phyloP scores from a whole-genome alignment of 176 grass and related monocot species.

The Lolium perenne region DNA sequence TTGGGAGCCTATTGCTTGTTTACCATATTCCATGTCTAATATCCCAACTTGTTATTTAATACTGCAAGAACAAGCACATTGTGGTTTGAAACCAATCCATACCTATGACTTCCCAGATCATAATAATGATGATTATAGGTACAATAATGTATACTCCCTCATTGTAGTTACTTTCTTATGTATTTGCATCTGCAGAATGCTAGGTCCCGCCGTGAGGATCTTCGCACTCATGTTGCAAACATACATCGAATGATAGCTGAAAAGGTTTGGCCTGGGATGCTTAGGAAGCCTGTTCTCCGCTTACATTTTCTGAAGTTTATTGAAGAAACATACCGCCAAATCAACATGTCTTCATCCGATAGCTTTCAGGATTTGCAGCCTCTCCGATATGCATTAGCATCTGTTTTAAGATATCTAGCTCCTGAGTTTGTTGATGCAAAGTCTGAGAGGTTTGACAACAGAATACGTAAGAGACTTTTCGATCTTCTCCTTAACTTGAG shows the following conservation, averaged over 20 bases:
- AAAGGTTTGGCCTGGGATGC: slow-evolving; percentile 95
- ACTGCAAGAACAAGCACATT: background rate
- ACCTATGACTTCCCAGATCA: slow-evolving; percentile 6
- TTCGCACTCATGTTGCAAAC: slow-evolving; percentile 88
- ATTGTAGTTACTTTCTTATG: slow-evolving; percentile 29
- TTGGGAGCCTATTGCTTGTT: background rate
- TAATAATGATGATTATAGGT: slow-evolving; percentile 19
- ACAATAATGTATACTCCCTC: slow-evolving; percentile 24
- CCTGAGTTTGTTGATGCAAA: slow-evolving; percentile 94
- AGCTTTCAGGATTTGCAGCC: slow-evolving; percentile 88
- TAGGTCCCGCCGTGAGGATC: slow-evolving; percentile 86
- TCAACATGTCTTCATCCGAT: slow-evolving; percentile 58
- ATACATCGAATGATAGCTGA: slow-evolving; percentile 94
- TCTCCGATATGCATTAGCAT: slow-evolving; percentile 89
- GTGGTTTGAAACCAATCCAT: background rate
- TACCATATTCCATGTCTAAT: slow-evolving; percentile 13
- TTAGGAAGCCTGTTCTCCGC: slow-evolving; percentile 81
- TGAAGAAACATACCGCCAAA: slow-evolving; percentile 87
- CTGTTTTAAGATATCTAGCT: slow-evolving; percentile 83
- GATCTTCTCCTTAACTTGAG: slow-evolving; percentile 89
- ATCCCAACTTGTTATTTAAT: slow-evolving; percentile 4
- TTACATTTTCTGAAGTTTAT: slow-evolving; percentile 85
- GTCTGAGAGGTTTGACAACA: slow-evolving; percentile 84
- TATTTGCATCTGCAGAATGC: slow-evolving; percentile 75
- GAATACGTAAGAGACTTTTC: slow-evolving; percentile 83